Conservation (phyloP, 2,329 filamentous ascomycete genomes). For the Pseudonectria buxi region DNA sequence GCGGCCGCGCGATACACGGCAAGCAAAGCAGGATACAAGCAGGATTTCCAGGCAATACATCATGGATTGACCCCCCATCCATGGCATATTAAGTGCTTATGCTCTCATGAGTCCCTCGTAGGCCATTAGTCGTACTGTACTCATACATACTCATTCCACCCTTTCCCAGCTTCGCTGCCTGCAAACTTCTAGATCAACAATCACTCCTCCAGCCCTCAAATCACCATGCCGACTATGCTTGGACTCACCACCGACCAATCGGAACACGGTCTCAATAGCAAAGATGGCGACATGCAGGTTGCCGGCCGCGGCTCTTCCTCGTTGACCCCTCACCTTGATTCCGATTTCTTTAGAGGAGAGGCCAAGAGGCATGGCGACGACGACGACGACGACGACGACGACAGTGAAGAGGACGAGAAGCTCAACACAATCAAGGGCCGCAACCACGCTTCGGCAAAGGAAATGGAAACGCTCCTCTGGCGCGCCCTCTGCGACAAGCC, state of each 20-base stretch:
- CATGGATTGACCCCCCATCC: constrained; percentile 13
- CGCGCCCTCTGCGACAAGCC: constrained; percentile 24
- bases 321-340: constrained; percentile 18
- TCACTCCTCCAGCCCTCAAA: not conserved
- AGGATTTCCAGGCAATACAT: constrained; percentile 19
- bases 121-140: constrained; percentile 1
- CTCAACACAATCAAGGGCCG: constrained; percentile 23
- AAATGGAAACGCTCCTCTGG: constrained; percentile 24
- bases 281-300: constrained; percentile 17
- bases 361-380: constrained; percentile 14
- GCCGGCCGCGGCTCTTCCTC: constrained; percentile 7
- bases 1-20: too few species aligned
- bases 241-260: constrained; percentile 21
- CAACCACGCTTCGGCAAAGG: constrained; percentile 19
- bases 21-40: too few species aligned
- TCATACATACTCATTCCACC: not conserved
- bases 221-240: constrained; percentile 23
- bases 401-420: constrained; percentile 17
- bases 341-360: constrained; percentile 18
- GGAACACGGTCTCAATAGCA: constrained; percentile 14
- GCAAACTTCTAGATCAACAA: not conserved
- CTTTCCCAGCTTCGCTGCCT: not conserved
- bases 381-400: constrained; percentile 14
- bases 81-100: constrained; percentile 6
- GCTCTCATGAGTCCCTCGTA: constrained; percentile 2